Percentiles rank a stretch among this genome's conserved stretches.
Evolutionary conservation across 2,329 filamentous ascomycete genomes (phyloP).

Genomic region (Neofusicoccum laricinum): DNA sequence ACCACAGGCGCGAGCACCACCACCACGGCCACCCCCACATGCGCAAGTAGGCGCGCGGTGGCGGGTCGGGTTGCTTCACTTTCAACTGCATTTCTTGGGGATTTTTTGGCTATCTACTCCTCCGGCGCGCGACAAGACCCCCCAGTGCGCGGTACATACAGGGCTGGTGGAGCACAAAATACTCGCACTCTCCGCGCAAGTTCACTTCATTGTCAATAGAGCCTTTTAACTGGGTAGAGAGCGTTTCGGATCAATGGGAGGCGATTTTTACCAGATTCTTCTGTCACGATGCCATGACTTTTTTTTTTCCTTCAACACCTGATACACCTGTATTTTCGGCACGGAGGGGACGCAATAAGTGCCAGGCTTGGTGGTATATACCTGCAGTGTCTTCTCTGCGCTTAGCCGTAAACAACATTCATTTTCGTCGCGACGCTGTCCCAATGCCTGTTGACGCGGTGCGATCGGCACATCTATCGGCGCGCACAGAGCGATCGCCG

Average conservation of each 20-base stretch:
- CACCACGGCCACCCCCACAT: slow-evolving; percentile 23
- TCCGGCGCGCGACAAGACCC: background rate
- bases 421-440: background rate
- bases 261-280: slow-evolving; percentile 12
- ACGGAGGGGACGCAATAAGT: background rate
- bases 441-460: background rate
- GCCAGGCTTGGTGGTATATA: slow-evolving; percentile 8
- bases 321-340: slow-evolving; percentile 1
- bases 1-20: slow-evolving; percentile 33
- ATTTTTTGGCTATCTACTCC: background rate
- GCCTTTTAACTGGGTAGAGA: slow-evolving; percentile 14
- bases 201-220: slow-evolving; percentile 12
- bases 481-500: background rate
- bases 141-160: background rate
- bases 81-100: slow-evolving; percentile 2
- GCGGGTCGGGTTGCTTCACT: background rate
- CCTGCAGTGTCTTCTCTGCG: background rate
- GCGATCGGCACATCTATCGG: slow-evolving; percentile 3
- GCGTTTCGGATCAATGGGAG: slow-evolving; percentile 13
- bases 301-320: background rate
- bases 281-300: slow-evolving; percentile 14
- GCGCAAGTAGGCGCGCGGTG: slow-evolving; percentile 7
- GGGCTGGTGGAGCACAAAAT: background rate
- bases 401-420: background rate
- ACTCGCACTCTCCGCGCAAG: background rate